Evolutionary conservation across 768 basidiomycete genomes (phyloP).

Genomic region (Suillus subalutaceus): DNA sequence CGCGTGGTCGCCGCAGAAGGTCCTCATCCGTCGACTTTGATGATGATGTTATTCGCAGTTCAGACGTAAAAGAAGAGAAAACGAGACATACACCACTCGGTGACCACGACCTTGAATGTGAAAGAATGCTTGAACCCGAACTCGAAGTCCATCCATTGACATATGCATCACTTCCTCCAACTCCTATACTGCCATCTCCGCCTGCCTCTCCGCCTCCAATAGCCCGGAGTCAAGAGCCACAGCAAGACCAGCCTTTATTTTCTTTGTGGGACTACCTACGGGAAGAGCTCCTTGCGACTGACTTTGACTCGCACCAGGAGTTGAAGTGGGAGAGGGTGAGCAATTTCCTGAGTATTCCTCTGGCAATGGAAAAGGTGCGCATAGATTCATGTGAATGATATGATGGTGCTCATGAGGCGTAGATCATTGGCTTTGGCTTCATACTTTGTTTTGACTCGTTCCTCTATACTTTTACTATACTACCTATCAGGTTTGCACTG

Average conservation of each 20-base stretch:
- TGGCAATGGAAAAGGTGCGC: conserved; percentile 91
- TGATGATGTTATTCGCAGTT: background rate
- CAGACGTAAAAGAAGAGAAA: conserved; percentile 7
- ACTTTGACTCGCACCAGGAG: conserved; percentile 93
- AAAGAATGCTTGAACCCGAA: conserved; percentile 17
- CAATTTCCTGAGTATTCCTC: conserved; percentile 91
- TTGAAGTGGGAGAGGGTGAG: conserved; percentile 95
- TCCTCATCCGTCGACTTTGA: conserved; percentile 17
- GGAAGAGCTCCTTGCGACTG: conserved; percentile 88
- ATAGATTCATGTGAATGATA: background rate
- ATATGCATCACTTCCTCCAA: conserved; percentile 76
- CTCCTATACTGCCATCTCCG: conserved; percentile 61
- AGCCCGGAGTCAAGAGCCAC: conserved; percentile 15
- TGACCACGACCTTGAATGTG: conserved; percentile 7
- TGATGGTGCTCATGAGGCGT: conserved; percentile 13
- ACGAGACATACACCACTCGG: background rate
- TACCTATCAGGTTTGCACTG: conserved; percentile 83
- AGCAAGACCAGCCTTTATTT: conserved; percentile 52
- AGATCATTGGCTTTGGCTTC: conserved; percentile 93
- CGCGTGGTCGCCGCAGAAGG: conserved; percentile 20
- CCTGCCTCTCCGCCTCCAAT: conserved; percentile 31
- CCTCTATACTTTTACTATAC: conserved; percentile 96
- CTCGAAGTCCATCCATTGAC: conserved; percentile 43
- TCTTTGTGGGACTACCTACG: conserved; percentile 92
- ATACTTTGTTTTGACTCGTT: conserved; percentile 95